Conservation (phyloP, 495 filamentous ascomycete genomes). For the Penicillium herquei region DNA sequence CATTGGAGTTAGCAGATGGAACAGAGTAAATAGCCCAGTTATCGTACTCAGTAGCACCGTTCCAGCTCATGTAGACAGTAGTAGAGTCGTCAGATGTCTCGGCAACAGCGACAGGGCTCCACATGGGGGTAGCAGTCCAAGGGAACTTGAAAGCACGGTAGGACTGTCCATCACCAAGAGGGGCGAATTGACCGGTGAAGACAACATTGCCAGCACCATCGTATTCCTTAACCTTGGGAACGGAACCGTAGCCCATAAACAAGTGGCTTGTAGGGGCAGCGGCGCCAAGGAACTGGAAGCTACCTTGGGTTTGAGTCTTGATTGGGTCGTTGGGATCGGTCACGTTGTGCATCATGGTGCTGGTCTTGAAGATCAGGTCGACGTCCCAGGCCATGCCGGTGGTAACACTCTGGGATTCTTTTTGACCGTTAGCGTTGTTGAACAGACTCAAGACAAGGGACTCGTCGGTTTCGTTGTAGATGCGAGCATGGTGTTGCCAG, state of each 20-base stretch:
- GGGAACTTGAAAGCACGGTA: constrained; percentile 19
- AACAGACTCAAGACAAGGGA: constrained; percentile 23
- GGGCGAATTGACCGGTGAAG: constrained; percentile 12
- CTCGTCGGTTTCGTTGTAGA: constrained; percentile 21
- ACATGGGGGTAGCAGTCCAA: constrained; percentile 18
- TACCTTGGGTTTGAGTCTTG: constrained; percentile 38
- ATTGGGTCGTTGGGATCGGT: constrained; percentile 27
- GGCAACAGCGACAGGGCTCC: constrained; percentile 13
- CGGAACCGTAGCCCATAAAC: constrained; percentile 42
- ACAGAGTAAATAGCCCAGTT: constrained; percentile 34
- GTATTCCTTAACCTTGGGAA: constrained; percentile 44
- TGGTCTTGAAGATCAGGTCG: constrained; percentile 12
- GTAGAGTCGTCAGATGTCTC: neutral
- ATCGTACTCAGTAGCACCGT: constrained; percentile 37
- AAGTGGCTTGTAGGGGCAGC: constrained; percentile 26
- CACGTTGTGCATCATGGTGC: constrained; percentile 9
- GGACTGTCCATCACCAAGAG: constrained; percentile 4
- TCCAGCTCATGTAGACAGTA: constrained; percentile 33
- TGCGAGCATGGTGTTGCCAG: constrained; percentile 32
- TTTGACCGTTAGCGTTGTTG: constrained; percentile 23
- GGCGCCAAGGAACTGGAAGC: constrained; percentile 29
- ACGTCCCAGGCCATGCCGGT: constrained; percentile 23
- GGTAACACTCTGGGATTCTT: neutral
- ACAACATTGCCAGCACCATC: constrained; percentile 12
- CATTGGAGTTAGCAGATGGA: constrained; percentile 16